Evolutionary conservation across 352 stramenopile genomes (phyloP).

Genomic region (Thraustotheca clavata): DNA sequence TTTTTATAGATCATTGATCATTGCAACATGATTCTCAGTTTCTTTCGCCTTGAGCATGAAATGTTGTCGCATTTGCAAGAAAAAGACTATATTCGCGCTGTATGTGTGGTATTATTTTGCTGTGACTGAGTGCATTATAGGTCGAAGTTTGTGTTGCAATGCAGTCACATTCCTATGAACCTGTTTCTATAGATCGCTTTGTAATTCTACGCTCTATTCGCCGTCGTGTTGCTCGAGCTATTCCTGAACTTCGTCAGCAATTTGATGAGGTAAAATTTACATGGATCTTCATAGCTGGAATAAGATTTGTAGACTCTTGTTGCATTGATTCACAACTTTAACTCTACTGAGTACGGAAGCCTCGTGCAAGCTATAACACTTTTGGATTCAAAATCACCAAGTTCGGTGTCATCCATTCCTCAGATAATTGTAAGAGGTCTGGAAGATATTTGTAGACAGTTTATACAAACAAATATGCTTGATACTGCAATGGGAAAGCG

Average conservation of each 20-base stretch:
- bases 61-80: conserved; percentile 37
- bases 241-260: conserved; percentile 15
- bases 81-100: conserved; percentile 1
- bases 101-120: not conserved
- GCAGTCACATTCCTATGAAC: not conserved
- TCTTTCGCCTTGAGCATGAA: conserved; percentile 65
- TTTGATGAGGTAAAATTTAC: not conserved
- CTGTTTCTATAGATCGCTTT: not conserved
- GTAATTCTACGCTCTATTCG: not conserved
- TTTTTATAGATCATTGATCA: conserved; percentile 49
- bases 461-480: not conserved
- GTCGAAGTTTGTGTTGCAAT: conserved; percentile 2
- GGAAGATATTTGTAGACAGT: conserved; percentile 39
- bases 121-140: not conserved
- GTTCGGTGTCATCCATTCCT: conserved; percentile 65
- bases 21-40: conserved; percentile 33
- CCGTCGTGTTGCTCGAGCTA: conserved; percentile 3
- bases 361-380: conserved; percentile 76
- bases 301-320: conserved; percentile 41
- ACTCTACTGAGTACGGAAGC: conserved; percentile 66
- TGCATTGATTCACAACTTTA: conserved; percentile 57
- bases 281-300: not conserved
- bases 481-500: not conserved
- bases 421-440: conserved; percentile 73
- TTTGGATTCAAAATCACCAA: conserved; percentile 57